These are phyloP conservation scores for Chlorencoelia australis DNA, from an alignment of 2,329 filamentous ascomycete species.

Conservation along the genomic window DNA sequence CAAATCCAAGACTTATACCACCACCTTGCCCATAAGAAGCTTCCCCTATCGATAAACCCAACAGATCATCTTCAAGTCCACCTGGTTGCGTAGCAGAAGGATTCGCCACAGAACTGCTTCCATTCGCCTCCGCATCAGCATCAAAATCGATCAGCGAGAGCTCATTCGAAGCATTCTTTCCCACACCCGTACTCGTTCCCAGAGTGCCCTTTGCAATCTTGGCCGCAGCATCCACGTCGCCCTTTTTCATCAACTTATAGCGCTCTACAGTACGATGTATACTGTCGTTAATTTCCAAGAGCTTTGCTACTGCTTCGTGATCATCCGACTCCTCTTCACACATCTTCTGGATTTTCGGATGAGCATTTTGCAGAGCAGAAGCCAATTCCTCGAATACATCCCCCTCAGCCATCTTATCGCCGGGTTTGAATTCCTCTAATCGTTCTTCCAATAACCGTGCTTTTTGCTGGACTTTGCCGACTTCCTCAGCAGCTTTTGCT, in stretches of 20 bases:
- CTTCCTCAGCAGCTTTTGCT: conserved; percentile 93
- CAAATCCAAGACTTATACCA: conserved; percentile 73
- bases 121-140: conserved; percentile 48
- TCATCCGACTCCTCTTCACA: conserved; percentile 98
- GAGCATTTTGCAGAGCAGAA: conserved; percentile 78
- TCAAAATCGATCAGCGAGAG: conserved; percentile 92
- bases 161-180: conserved; percentile 61
- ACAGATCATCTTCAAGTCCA: conserved; percentile 77
- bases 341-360: conserved; percentile 99
- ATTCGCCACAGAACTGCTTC: conserved; percentile 35
- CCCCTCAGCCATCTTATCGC: conserved; percentile 63
- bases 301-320: conserved; percentile 85
- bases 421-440: conserved; percentile 70
- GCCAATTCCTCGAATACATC: conserved; percentile 77
- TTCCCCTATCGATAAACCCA: conserved; percentile 70
- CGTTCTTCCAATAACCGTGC: conserved; percentile 87
- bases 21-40: conserved; percentile 61
- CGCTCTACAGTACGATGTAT: conserved; percentile 94
- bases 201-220: conserved; percentile 76
- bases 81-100: conserved; percentile 36
- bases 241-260: conserved; percentile 93
- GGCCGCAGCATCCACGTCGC: conserved; percentile 73
- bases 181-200: conserved; percentile 53
- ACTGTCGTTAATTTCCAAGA: conserved; percentile 96
- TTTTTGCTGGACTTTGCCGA: conserved; percentile 91